Evolutionary conservation across 345 rosid species (phyloP).

Genomic region (Boechera retrofracta): DNA sequence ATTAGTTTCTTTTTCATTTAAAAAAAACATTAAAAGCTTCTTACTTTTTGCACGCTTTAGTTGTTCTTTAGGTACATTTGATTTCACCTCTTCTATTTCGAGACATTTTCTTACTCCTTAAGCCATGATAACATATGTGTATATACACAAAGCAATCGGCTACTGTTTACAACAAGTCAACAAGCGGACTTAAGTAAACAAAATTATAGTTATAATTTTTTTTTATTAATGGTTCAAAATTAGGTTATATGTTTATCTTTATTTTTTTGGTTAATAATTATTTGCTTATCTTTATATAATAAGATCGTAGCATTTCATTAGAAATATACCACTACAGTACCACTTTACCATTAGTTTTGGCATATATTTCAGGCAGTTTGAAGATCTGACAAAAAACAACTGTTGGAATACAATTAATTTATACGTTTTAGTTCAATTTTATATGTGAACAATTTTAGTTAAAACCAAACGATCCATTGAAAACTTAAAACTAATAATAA

Average conservation of each 20-base stretch:
- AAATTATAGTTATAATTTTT: no score
- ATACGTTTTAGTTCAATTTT: background rate
- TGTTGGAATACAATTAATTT: background rate
- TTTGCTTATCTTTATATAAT: background rate
- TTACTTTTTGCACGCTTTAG: slow-evolving; percentile 28
- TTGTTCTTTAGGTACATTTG: slow-evolving; percentile 19
- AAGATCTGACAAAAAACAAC: background rate
- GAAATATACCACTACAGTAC: background rate
- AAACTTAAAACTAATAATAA: background rate
- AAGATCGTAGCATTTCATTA: background rate
- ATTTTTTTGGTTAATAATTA: background rate
- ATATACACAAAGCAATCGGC: background rate
- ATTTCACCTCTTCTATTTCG: slow-evolving; percentile 22
- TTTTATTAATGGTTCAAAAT: no score
- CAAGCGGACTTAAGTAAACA: background rate
- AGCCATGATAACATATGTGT: slow-evolving; percentile 26
- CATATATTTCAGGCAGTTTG: background rate
- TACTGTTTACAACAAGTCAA: background rate
- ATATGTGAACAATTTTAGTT: background rate
- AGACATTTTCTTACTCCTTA: slow-evolving; percentile 41
- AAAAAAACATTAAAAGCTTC: slow-evolving; percentile 18
- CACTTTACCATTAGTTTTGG: slow-evolving; percentile 1
- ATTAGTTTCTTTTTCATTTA: slow-evolving; percentile 14
- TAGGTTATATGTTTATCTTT: background rate
- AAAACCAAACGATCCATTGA: background rate